phyloP scores from a whole-genome alignment of 2,329 filamentous ascomycete species.

The Pseudogymnoascus pannorum region DNA sequence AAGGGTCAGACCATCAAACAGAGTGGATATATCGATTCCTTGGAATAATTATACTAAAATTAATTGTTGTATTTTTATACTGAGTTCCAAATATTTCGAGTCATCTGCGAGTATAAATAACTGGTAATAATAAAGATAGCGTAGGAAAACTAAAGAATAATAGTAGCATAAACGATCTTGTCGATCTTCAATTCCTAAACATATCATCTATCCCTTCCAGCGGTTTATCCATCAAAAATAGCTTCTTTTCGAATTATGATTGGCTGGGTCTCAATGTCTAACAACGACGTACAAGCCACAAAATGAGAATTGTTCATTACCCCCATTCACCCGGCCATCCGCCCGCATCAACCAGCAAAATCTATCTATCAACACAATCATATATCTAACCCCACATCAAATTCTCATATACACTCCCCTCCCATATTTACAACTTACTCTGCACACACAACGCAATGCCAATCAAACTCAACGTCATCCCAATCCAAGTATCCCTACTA shows the following conservation, averaged over 20 bases:
- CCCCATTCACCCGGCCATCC: neutral
- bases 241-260: no score
- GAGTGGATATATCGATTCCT: neutral
- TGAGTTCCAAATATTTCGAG: no score
- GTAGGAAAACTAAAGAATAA: no score
- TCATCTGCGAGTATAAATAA: no score
- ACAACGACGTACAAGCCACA: neutral
- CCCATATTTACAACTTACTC: constrained; percentile 38
- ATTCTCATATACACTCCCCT: neutral
- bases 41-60: neutral
- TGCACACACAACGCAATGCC: constrained; percentile 82
- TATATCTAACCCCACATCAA: neutral
- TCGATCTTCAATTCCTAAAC: no score
- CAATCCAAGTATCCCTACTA: constrained; percentile 73
- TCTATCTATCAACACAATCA: neutral
- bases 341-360: neutral
- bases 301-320: neutral
- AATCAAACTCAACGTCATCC: constrained; percentile 69
- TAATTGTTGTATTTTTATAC: no score
- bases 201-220: no score
- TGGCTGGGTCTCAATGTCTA: neutral
- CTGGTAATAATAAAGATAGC: no score
- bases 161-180: no score
- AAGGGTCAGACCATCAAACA: neutral
- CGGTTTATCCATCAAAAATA: neutral